Evolutionary conservation across 1,139 yeast species (phyloP), one percentile per base, ranked within the genome.

Genomic region (Hyphopichia fennica): DNA sequence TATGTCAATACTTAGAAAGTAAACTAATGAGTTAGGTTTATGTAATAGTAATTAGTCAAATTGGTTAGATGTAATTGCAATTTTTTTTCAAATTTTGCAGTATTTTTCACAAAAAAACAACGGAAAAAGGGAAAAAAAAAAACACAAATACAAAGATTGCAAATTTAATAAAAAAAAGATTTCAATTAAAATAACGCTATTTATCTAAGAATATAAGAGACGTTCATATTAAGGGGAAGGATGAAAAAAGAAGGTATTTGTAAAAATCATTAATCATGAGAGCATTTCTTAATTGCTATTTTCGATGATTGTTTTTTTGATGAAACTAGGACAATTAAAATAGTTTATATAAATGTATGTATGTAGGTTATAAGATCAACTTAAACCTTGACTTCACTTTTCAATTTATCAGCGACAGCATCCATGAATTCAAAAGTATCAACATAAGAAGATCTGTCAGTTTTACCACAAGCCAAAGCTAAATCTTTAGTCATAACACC

Each of bases 401-500:
- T 59, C 50, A 76, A 68, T 56, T 73, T 75, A 45, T 70, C 73
- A 46, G 84, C 80, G 47, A 86, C 95, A 30, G 86, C 86, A 50
- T 81, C 84, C 54, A 86, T 76, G 59, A 86, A 86, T 59, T 84
- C 91, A 46, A 82, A 47, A 37, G 95, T 86, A 44, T 88, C 83
- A 40, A 84, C 93, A 55, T 84, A 85, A 38, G 81, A 67, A 35
- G 74, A 70, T 69, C 87, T 80, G 48, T 75, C 81, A 38, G 84
- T 78, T 54, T 75, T 79, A 45, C 90, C 90, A 56, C 77, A 74
- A 36, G 89, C 85, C 57, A 85, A 73, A 8, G 95, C 93, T 60
- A 86, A 77, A 62, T 86, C 95, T 65, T 86, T 86, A 45, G 95
- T 86, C 93, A 86, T 86, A 51, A 82, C 77, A 47, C 85, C 84